Evolutionary conservation across 1,284 basidiomycete species (phyloP), one percentile per base, ranked within the genome.

Genomic region (Rhizoctonia solani): DNA sequence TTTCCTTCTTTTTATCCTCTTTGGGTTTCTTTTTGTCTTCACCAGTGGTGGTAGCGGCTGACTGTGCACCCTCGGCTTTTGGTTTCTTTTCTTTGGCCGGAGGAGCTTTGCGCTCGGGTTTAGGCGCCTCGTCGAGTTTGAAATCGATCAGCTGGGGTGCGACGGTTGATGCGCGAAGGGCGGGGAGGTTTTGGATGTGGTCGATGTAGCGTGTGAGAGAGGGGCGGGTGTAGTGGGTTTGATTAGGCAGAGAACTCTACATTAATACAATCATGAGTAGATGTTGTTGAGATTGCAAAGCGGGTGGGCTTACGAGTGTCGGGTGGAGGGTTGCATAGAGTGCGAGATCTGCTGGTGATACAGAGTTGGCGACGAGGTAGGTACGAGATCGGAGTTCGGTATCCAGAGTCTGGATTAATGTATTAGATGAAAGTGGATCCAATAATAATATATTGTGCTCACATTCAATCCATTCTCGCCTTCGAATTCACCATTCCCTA

Each of bases 151-250:
- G 70, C 6, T 82, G 79, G 4, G 88, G 83, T 1, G 81, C 76
- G 30, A 85, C 76, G 0, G 80, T 73, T 41, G 82, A 80, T 5
- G 87, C 84, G 34, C 83, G 81, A 30, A 95, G 83, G 41, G 81
- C 75, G 3, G 87, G 81, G 23, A 82, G 82, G 54, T 85, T 82
- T 80, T 98, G 95, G 69, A 98, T 85, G 76, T 96, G 92, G 76
- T 95, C 90, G 75, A 97, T 96, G 82, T 95, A 96, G 59, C 95
- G 91, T 50, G 91, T 90, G 53, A 98, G 78, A 27, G 92, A 84
- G 4, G 95, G 92, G 67, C 86, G 83, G 29, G 86, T 79, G 75
- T 89, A 88, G 79, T 91, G 88, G 76, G 90, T 85, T 23, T 82
- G 72, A 0, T 88, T 80, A 70, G 84, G 83, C 27, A 88, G 77